These are phyloP conservation scores for Rhododendron ferrugineum DNA, from an alignment of 148 eudicot genomes.

Conservation along the genomic window DNA sequence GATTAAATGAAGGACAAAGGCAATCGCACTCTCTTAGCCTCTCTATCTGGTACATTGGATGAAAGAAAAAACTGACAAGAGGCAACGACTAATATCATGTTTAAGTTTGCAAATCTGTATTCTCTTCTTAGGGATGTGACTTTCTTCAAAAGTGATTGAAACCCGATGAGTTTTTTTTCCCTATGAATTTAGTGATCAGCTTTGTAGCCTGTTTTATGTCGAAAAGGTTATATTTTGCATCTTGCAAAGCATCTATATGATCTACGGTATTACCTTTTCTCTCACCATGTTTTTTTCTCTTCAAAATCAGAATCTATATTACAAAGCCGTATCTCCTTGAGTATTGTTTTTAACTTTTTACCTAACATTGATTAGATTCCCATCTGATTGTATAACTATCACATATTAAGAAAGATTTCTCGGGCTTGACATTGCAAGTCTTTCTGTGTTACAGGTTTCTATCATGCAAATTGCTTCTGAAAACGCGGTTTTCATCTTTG, in stretches of 20 bases:
- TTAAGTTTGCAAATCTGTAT: not conserved
- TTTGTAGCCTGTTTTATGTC: not conserved
- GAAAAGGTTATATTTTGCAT: not conserved
- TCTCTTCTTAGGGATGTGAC: not conserved
- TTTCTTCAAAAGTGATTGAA: not conserved
- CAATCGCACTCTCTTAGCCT: not conserved
- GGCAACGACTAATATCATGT: not conserved
- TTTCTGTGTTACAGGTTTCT: constrained; percentile 60
- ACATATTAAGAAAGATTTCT: not conserved
- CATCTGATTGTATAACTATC: not conserved
- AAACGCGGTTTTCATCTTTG: constrained; percentile 70
- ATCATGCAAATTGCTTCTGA: constrained; percentile 96
- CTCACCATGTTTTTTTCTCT: not conserved
- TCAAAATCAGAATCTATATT: not conserved
- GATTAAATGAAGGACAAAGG: not conserved
- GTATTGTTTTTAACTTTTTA: not conserved
- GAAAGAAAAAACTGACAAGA: not conserved
- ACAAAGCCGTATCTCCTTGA: not conserved
- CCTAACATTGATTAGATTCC: not conserved
- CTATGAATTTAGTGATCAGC: not conserved
- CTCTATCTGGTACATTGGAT: not conserved
- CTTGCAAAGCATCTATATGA: not conserved
- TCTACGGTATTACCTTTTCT: not conserved
- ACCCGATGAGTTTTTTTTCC: not conserved
- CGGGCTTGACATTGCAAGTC: not conserved